Percentiles rank a stretch among this genome's conserved stretches.
Conservation (phyloP, 108 stramenopile genomes). For the Mediolabrus comicus region DNA sequence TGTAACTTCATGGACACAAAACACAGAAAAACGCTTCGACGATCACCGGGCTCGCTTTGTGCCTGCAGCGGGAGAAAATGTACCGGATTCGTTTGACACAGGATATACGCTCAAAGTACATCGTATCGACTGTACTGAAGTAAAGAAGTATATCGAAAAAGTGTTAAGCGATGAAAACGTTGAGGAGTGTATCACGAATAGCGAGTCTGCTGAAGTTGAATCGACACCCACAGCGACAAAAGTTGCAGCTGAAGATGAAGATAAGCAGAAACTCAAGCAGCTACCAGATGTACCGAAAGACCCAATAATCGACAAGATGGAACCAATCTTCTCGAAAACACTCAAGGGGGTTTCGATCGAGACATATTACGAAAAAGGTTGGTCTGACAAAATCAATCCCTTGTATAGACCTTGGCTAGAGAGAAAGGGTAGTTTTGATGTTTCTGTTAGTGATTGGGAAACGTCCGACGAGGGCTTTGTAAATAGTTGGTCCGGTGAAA, state of each 20-base stretch:
- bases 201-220: neutral
- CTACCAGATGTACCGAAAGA: slow-evolving; percentile 56
- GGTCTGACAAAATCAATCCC: slow-evolving; percentile 64
- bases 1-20: slow-evolving; percentile 15
- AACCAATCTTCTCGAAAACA: slow-evolving; percentile 53
- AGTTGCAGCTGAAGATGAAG: slow-evolving; percentile 13
- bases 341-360: slow-evolving; percentile 65
- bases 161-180: neutral
- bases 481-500: slow-evolving; percentile 61
- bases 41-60: slow-evolving; percentile 6
- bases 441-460: slow-evolving; percentile 68
- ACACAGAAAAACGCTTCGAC: slow-evolving; percentile 17
- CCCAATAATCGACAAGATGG: slow-evolving; percentile 60
- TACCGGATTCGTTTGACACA: neutral
- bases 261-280: neutral
- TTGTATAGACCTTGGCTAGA: slow-evolving; percentile 76
- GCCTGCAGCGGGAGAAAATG: slow-evolving; percentile 10
- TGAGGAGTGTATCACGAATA: neutral
- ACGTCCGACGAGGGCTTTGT: slow-evolving; percentile 42
- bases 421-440: slow-evolving; percentile 59
- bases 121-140: slow-evolving; percentile 22
- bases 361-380: slow-evolving; percentile 59
- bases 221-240: neutral
- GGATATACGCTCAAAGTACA: slow-evolving; percentile 31
- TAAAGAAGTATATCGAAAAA: slow-evolving; percentile 13